Evolutionary conservation across 176 grass and related monocot genomes (phyloP).

Genomic region (Aechmea fasciata): DNA sequence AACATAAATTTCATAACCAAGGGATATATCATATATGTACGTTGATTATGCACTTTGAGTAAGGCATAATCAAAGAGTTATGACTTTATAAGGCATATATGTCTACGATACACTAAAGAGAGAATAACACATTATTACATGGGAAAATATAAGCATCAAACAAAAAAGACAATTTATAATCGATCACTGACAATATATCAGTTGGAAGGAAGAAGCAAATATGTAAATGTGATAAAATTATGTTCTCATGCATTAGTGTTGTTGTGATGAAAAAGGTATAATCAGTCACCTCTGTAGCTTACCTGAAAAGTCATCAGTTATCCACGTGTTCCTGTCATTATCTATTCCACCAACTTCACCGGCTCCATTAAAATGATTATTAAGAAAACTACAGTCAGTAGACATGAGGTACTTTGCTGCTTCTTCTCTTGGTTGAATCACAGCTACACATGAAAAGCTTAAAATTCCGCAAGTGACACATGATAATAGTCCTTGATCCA

Average conservation of each 20-base stretch:
- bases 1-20: too few species aligned
- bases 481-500: constrained; percentile 83
- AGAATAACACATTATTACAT: not conserved
- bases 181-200: not conserved
- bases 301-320: not conserved
- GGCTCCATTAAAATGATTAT: constrained; percentile 29
- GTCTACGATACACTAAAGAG: not conserved
- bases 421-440: constrained; percentile 72
- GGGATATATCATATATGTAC: too few species aligned
- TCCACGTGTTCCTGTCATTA: not conserved
- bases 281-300: constrained; percentile 3
- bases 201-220: not conserved
- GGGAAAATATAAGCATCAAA: not conserved
- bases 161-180: not conserved
- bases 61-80: too few species aligned
- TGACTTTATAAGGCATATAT: too few species aligned
- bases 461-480: constrained; percentile 94
- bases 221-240: not conserved
- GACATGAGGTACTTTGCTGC: constrained; percentile 57
- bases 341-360: constrained; percentile 19
- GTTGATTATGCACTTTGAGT: too few species aligned
- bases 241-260: not conserved
- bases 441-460: constrained; percentile 95
- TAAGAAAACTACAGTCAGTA: constrained; percentile 51
- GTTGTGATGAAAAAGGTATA: not conserved